Evolutionary conservation across 2,329 filamentous ascomycete species (phyloP), one percentile per base, ranked within the genome.

Genomic region (Apiospora malaysiana): DNA sequence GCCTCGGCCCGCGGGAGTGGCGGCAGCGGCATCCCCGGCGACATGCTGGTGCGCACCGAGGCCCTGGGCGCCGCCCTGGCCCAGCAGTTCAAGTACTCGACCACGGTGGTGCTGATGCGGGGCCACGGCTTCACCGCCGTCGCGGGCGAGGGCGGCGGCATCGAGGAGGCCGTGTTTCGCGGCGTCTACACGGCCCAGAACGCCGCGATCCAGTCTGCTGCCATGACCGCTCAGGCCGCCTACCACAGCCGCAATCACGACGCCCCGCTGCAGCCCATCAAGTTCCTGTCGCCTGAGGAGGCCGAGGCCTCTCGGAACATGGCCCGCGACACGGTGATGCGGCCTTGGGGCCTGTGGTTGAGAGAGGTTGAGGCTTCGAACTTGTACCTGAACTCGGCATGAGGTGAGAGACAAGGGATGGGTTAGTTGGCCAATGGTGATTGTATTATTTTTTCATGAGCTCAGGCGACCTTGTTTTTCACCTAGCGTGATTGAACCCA

Each of bases 181-280:
- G 65, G n/a, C 40, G 40, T 67, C 65, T 67, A 67, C 43, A 46
- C 65, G n/a, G 65, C 42, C 40, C 65, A 32, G n/a, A 67, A 67
- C n/a, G 65, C 65, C 40, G 65, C 40, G 16, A 18, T 46, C 6
- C 65, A 67, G 43, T 25, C 65, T 9, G 25, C 65, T 2, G 43
- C 65, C 23, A 18, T 67, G 40, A 32, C 43, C 4, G 43, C 65
- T 23, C 40, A 46, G 25, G 43, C 65, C 12, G 65, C 65, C 27
- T 67, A 67, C 42, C 40, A 46, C n/a, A 46, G 65, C 8, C 40
- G 65, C 23, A 67, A 43, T 18, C 10, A 45, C 42, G 65, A 46
- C 40, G 43, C 23, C 40, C 40, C 40, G 27, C 40, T 67, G 25
- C 65, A 67, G 43, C 43, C 40, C 25, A 67, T 67, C 40, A 67